A percentile compares a stretch with the other conserved stretches of the same genome.
phyloP scores from a whole-genome alignment of 257 asterid genomes.

The Solanum chilense region DNA sequence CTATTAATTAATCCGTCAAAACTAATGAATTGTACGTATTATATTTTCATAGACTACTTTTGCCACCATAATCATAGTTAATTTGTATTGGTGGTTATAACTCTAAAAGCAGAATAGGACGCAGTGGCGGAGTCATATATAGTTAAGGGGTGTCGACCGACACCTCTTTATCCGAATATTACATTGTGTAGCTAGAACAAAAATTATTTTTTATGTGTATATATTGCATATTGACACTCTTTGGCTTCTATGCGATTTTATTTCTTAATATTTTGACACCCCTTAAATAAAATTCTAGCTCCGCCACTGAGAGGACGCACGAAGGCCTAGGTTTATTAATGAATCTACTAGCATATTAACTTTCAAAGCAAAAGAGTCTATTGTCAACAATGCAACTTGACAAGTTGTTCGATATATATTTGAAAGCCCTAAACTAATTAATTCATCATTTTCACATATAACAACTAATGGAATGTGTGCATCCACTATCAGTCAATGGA shows the following conservation, averaged over 20 bases:
- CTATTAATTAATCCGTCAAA: background rate
- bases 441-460: background rate
- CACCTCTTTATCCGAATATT: too few species aligned
- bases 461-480: too few species aligned
- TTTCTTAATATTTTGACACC: too few species aligned
- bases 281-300: too few species aligned
- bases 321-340: background rate
- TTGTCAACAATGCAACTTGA: background rate
- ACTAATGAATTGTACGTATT: background rate
- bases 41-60: background rate
- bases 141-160: too few species aligned
- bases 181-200: too few species aligned
- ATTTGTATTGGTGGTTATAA: background rate
- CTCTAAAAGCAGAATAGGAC: background rate
- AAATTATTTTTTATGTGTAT: too few species aligned
- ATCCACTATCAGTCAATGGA: too few species aligned
- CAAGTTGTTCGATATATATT: background rate
- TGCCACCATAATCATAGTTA: background rate
- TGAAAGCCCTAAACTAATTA: background rate
- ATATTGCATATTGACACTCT: too few species aligned
- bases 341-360: background rate
- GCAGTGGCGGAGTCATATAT: too few species aligned
- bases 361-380: background rate
- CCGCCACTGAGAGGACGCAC: background rate
- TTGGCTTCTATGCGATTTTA: too few species aligned